Conservation (phyloP, 371 early-diverging fungal genomes). For the Mortierella sp. region DNA sequence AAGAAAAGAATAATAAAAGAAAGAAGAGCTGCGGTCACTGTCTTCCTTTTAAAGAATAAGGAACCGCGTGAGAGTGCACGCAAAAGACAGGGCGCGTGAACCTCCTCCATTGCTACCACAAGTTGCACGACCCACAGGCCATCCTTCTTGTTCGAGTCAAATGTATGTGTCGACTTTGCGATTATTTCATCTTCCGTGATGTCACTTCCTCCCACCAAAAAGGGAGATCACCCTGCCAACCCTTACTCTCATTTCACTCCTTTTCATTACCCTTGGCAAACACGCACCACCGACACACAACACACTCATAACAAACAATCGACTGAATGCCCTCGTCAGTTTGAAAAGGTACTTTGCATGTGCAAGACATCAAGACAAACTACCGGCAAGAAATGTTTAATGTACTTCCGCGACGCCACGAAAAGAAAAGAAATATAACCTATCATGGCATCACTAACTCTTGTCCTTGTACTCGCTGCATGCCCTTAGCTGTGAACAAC, state of each 20-base stretch:
- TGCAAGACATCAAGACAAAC: background rate
- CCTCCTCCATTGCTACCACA: background rate
- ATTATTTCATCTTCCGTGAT: background rate
- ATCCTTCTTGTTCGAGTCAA: background rate
- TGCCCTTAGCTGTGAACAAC: background rate
- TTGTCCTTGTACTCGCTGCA: background rate
- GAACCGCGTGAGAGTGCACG: background rate
- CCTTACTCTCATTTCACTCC: background rate
- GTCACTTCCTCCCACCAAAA: too few relatives aligned
- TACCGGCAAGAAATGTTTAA: too few relatives aligned
- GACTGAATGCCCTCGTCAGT: background rate
- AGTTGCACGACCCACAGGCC: background rate
- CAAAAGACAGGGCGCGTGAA: background rate
- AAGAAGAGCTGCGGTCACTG: background rate
- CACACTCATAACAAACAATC: background rate
- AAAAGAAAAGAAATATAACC: too few relatives aligned
- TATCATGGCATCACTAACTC: background rate
- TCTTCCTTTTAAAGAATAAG: background rate
- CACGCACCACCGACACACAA: too few relatives aligned
- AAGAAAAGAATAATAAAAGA: background rate
- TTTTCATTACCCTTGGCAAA: too few relatives aligned
- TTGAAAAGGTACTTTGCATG: background rate
- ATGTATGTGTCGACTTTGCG: background rate
- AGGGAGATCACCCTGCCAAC: too few relatives aligned
- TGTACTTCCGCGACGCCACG: too few relatives aligned